phyloP scores from a whole-genome alignment of 169 alveolate species.

The Plasmodium gaboni region DNA sequence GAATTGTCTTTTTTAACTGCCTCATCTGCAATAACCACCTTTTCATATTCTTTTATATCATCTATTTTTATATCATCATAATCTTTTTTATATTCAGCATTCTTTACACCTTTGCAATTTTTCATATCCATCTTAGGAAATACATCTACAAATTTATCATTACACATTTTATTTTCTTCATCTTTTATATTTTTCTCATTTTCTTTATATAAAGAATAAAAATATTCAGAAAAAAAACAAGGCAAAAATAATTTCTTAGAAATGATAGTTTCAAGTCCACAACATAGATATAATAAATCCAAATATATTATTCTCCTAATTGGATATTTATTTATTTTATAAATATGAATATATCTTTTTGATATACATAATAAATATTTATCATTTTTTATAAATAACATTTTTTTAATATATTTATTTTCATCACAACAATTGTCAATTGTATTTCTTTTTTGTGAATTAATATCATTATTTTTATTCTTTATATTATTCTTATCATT shows the following conservation, averaged over 20 bases:
- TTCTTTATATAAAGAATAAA: conserved; percentile 41
- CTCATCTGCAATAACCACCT: background rate
- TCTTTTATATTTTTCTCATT: conserved; percentile 10
- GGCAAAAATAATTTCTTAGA: conserved; percentile 56
- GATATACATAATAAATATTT: conserved; percentile 48
- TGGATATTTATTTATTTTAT: conserved; percentile 41
- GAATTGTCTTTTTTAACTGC: background rate
- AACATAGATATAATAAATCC: conserved; percentile 56
- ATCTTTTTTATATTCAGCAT: conserved; percentile 5
- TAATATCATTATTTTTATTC: conserved; percentile 40
- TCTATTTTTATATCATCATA: background rate
- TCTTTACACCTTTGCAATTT: conserved; percentile 22
- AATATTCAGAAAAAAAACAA: conserved; percentile 72
- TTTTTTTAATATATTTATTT: conserved; percentile 48
- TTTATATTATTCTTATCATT: conserved; percentile 19
- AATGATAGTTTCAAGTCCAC: conserved; percentile 67
- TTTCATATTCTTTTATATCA: background rate
- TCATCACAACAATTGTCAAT: conserved; percentile 52
- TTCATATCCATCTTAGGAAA: background rate
- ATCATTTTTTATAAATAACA: conserved; percentile 62
- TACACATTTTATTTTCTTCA: conserved; percentile 15
- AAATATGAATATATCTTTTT: conserved; percentile 58
- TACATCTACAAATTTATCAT: conserved; percentile 1
- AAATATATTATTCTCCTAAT: conserved; percentile 37
- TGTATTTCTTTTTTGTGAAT: conserved; percentile 8